Base-by-base conservation (phyloP, 2,329 filamentous ascomycete genomes). In the Periglandula ipomoeae region DNA sequence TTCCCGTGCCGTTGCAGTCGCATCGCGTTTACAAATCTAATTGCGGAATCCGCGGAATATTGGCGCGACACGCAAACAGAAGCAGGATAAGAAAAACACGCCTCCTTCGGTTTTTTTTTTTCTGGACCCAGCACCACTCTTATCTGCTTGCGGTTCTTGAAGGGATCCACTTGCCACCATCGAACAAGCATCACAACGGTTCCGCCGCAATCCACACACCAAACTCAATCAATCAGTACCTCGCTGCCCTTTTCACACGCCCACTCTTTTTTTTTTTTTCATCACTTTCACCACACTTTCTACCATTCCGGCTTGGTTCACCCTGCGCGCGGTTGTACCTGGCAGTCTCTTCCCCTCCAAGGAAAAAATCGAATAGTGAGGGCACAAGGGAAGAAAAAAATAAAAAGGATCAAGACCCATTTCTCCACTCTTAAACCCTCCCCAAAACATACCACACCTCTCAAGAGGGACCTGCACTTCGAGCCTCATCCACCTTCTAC, bases 371-470 rank as follows among this genome's bases (percentile, higher is more conserved):
- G 19, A 50, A 19, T 27, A 38, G 30, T 42, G 43, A 48, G 44
- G 43, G 38, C 42, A 37, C 44, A 49, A 46, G 38, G 46, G 26
- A 41, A 43, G 40, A 65, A 65, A 62, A 65, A 65, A 62, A 54
- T 55, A 66, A 68, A 68, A 69, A 68, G 64, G 60, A 64, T 62
- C 62, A 58, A 66, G 67, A 66, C 62, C 66, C 67, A 63, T 60
- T 68, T 70, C 69, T 68, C 70, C 70, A 71, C 69, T 66, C 64
- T 47, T 62, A 59, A 67, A 67, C 64, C 66, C 67, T 70, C 65
- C 68, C 68, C 68, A 66, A 65, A 69, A 65, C 67, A 70, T 65
- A 54, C 52, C 52, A 53, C 65, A 62, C 59, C 60, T 69, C 65
- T 64, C 26, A 61, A 64, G 55, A 65, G 64, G 64, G 59, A 61